Conservation (phyloP, 176 grass and related monocot genomes). For the Aegilops umbellulata region DNA sequence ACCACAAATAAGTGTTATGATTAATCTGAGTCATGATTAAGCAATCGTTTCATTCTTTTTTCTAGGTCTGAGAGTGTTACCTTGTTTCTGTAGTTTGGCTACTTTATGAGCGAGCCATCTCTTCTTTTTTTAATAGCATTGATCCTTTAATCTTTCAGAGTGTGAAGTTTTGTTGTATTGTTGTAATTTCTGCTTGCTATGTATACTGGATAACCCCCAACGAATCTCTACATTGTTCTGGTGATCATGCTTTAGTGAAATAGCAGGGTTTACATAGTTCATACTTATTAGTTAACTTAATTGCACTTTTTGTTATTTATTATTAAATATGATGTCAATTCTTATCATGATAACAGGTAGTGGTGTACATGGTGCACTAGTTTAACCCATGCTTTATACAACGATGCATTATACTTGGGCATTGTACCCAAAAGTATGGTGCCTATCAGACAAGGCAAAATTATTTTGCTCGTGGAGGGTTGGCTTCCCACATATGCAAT, state of each 20-base stretch:
- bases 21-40: not conserved
- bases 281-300: no score
- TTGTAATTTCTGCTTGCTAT: no score
- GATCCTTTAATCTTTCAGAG: no score
- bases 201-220: no score
- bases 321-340: not conserved
- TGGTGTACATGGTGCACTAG: not conserved
- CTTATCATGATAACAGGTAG: not conserved
- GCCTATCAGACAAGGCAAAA: not conserved
- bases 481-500: no score
- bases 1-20: not conserved
- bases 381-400: not conserved
- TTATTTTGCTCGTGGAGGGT: not conserved
- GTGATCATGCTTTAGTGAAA: no score
- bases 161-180: no score
- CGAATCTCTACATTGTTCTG: no score
- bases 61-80: not conserved
- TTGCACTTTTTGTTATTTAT: no score
- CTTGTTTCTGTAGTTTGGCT: not conserved
- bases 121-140: no score
- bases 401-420: not conserved
- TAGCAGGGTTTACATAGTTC: no score
- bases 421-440: not conserved
- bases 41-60: not conserved
- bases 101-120: no score